phyloP scores from a whole-genome alignment of 106 monocot genomes.

The Dendrobium huoshanense region DNA sequence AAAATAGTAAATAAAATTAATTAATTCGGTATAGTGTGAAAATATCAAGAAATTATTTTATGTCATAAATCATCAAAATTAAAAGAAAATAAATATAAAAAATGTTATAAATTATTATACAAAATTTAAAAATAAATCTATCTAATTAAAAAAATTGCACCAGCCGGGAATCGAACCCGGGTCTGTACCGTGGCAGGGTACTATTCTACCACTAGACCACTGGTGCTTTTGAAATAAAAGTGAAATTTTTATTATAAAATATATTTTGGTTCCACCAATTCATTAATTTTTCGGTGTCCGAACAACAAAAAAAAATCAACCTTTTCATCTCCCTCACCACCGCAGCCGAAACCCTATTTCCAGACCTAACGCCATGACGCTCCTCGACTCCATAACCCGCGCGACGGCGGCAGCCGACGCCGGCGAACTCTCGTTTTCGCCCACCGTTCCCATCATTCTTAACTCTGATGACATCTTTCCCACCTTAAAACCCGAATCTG shows the following conservation, averaged over 20 bases:
- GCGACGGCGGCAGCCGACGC: slow-evolving; percentile 22
- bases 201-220: slow-evolving; percentile 73
- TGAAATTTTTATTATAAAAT: background rate
- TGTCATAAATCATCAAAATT: too few relatives aligned
- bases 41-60: too few relatives aligned
- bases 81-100: too few relatives aligned
- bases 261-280: too few relatives aligned
- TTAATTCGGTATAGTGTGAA: too few relatives aligned
- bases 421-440: slow-evolving; percentile 3
- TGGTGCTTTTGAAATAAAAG: slow-evolving; percentile 14
- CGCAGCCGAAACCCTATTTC: background rate
- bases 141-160: slow-evolving; percentile 37
- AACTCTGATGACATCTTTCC: slow-evolving; percentile 31
- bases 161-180: slow-evolving; percentile 99
- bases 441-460: slow-evolving; percentile 43
- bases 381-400: slow-evolving; percentile 44
- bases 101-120: too few relatives aligned
- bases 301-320: too few relatives aligned
- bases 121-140: too few relatives aligned
- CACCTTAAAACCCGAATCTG: slow-evolving; percentile 14
- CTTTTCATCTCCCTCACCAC: background rate
- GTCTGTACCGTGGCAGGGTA: slow-evolving; percentile 99
- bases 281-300: too few relatives aligned
- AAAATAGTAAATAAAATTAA: too few relatives aligned
- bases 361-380: slow-evolving; percentile 24